phyloP scores from a whole-genome alignment of 768 basidiomycete genomes.

The Suillus sp. region DNA sequence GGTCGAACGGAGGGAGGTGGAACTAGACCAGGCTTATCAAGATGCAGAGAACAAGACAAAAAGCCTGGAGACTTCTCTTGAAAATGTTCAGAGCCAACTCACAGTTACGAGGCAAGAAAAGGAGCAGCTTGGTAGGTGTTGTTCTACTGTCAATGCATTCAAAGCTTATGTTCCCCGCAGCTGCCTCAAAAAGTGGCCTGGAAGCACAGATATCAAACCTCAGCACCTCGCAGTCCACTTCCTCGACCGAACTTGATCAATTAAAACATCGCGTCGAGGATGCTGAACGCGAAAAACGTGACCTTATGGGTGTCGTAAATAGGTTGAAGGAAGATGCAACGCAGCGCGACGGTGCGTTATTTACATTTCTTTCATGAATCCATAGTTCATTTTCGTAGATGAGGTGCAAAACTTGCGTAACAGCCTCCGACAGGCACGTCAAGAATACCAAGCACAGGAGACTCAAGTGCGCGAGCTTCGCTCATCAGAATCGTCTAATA shows the following conservation, averaged over 20 bases:
- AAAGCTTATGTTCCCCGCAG: constrained; percentile 35
- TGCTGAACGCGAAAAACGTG: constrained; percentile 87
- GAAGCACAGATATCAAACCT: constrained; percentile 59
- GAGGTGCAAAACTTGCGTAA: constrained; percentile 69
- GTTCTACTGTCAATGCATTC: neutral
- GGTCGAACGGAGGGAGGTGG: constrained; percentile 71
- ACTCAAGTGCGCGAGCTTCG: constrained; percentile 70
- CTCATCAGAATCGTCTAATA: constrained; percentile 75
- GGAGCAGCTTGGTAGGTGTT: constrained; percentile 57
- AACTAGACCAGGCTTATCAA: constrained; percentile 82
- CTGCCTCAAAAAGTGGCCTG: constrained; percentile 46
- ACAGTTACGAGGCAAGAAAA: constrained; percentile 59
- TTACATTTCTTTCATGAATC: constrained; percentile 1
- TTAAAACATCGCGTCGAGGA: constrained; percentile 68
- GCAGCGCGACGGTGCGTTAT: constrained; percentile 69
- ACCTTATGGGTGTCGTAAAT: constrained; percentile 81
- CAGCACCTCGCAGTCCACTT: constrained; percentile 59
- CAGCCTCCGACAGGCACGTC: constrained; percentile 73
- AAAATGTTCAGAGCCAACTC: constrained; percentile 58
- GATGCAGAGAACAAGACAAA: constrained; percentile 67
- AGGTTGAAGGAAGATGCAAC: constrained; percentile 75
- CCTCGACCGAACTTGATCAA: constrained; percentile 60
- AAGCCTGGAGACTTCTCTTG: constrained; percentile 56
- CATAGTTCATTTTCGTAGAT: constrained; percentile 42
- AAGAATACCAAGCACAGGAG: constrained; percentile 70